Evolutionary conservation across 2,329 filamentous ascomycete genomes (phyloP).

Genomic region (Waltergamsia citrina): DNA sequence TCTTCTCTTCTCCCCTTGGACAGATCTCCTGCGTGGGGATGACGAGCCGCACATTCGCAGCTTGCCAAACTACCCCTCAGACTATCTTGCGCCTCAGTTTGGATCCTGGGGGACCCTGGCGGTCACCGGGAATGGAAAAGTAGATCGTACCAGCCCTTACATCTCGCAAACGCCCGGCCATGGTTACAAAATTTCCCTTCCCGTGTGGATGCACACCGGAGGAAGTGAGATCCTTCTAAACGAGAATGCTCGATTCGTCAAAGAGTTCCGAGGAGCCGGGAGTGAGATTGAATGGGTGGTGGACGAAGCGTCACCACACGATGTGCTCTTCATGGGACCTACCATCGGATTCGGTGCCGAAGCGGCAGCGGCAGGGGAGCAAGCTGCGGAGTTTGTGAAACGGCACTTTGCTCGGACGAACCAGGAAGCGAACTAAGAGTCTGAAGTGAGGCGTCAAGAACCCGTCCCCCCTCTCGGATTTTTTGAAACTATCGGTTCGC

Average conservation of each 20-base stretch:
- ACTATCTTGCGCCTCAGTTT: neutral
- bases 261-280: neutral
- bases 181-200: neutral
- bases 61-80: neutral
- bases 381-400: too few species aligned
- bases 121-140: neutral
- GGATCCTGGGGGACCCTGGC: neutral
- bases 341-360: too few species aligned
- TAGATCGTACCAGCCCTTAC: neutral
- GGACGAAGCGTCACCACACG: neutral
- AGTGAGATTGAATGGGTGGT: neutral
- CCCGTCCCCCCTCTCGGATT: too few species aligned
- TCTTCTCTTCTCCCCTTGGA: slow-evolving; percentile 4
- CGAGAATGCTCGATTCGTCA: neutral
- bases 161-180: neutral
- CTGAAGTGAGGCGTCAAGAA: too few species aligned
- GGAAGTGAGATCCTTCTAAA: neutral
- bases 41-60: neutral
- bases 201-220: slow-evolving; percentile 1
- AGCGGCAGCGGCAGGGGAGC: too few species aligned
- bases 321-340: neutral
- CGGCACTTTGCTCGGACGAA: too few species aligned
- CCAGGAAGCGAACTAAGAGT: too few species aligned
- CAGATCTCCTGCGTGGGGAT: neutral
- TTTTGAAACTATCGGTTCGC: too few species aligned